Base-by-base conservation (phyloP, 495 filamentous ascomycete genomes). In the Bacidia rubella region DNA sequence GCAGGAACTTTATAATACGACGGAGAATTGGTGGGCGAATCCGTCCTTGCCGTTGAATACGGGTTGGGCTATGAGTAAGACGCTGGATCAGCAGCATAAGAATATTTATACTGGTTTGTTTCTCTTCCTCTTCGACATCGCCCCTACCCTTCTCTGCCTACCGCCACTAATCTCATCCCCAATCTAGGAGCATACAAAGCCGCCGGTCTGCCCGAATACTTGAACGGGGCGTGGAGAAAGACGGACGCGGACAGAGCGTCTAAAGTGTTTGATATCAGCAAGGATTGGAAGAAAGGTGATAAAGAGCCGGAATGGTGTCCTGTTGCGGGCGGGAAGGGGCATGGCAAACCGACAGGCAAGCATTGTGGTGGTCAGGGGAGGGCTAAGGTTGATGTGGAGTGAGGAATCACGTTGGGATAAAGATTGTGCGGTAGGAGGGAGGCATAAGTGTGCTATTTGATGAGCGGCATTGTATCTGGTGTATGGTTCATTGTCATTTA, bases 241-340 rank as follows among this genome's bases (percentile, higher is more conserved):
- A 50, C n/a, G 5, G 12, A 44, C 17, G 19, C 41, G 15, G 5
- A 9, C 7, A 44, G 20, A 20, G 12, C 5, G 5, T 5, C 7
- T 5, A 22, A 20, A 44, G 20, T n/a, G 7, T 25, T 52, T 17
- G 47, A 42, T 20, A 51, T 51, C 17, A 42, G 56, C 40, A 22
- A 40, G 11, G 55, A 58, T 17, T 60, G 54, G 52, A 41, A 27
- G 21, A 38, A 51, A 10, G 57, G 53, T n/a, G 45, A 47, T 24
- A 46, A 39, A 11, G 60, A 51, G 26, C 58, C 55, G 24, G 51
- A 44, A 21, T 62, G 60, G 60, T 41, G 23, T 12, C 60, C 57
- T 19, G 41, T 62, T 42, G 60, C 60, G 20, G 60, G 60, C 15
- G 60, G 60, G 23, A 56, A 56, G 41, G 57, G 60, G 12, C 12